These are phyloP conservation scores for Laguncularia racemosa DNA, from an alignment of 345 rosid genomes.

Conservation along the genomic window DNA sequence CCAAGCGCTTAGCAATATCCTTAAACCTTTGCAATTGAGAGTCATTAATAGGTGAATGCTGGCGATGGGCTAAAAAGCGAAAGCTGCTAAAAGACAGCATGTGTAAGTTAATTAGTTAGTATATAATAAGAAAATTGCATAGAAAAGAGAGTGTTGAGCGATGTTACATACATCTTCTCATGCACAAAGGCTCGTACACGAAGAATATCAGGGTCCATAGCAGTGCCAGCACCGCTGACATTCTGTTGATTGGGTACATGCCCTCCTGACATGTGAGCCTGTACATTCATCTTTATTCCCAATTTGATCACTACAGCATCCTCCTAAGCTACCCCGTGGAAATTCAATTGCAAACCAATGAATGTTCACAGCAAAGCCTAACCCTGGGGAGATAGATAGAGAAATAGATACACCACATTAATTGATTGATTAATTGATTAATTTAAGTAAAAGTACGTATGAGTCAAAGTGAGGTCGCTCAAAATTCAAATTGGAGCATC, in stretches of 20 bases:
- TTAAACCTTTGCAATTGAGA: conserved; percentile 32
- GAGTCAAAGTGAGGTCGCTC: no score
- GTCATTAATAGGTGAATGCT: conserved; percentile 35
- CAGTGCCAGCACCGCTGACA: conserved; percentile 15
- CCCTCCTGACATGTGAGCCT: conserved; percentile 55
- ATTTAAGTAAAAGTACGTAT: no score
- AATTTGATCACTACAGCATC: no score
- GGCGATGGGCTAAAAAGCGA: conserved; percentile 41
- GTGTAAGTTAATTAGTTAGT: conserved; percentile 8
- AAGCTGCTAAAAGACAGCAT: conserved; percentile 29
- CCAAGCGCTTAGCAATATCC: conserved; percentile 75
- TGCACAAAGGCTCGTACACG: conserved; percentile 37
- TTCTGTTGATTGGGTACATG: conserved; percentile 28
- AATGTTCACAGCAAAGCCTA: no score
- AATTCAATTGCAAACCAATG: no score
- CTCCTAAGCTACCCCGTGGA: no score
- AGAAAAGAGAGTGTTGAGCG: not conserved
- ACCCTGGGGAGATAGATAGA: no score
- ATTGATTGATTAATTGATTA: no score
- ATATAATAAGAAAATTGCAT: conserved; percentile 1
- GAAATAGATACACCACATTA: no score
- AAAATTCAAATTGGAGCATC: no score
- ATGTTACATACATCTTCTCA: conserved; percentile 45
- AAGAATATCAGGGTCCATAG: conserved; percentile 40
- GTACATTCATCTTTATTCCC: conserved; percentile 52